Evolutionary conservation across 2,329 filamentous ascomycete genomes (phyloP).

Genomic region (Didymella segeticola): DNA sequence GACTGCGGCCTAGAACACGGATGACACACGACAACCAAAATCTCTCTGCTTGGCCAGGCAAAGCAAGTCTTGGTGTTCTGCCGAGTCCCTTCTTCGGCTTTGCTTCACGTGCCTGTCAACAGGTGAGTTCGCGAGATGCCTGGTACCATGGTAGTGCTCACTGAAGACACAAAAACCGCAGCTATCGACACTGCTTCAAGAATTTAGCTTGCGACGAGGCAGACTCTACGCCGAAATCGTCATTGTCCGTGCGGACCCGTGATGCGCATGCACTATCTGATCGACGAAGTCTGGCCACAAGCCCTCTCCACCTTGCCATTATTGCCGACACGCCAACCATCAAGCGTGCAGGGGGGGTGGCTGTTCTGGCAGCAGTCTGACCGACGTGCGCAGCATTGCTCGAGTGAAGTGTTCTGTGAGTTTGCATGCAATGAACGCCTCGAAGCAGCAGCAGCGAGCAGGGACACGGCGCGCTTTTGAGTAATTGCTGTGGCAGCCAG

Average conservation of each 20-base stretch:
- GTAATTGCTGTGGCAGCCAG: slow-evolving; percentile 8
- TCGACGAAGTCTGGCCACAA: too few relatives aligned
- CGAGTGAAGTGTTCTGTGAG: too few relatives aligned
- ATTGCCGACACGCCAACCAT: slow-evolving; percentile 11
- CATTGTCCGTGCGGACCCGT: too few relatives aligned
- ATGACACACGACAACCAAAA: slow-evolving; percentile 16
- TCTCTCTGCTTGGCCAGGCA: slow-evolving; percentile 6
- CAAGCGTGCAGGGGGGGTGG: slow-evolving; percentile 4
- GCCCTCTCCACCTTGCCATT: slow-evolving; percentile 7
- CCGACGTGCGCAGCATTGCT: slow-evolving; percentile 6
- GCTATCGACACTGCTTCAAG: too few relatives aligned
- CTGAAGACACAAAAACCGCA: slow-evolving; percentile 2
- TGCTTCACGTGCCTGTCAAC: slow-evolving; percentile 6
- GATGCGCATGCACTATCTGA: too few relatives aligned
- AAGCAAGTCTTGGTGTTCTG: slow-evolving; percentile 5
- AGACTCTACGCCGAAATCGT: slow-evolving; percentile 12
- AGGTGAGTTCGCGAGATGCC: too few relatives aligned
- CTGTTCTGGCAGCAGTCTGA: slow-evolving; percentile 12
- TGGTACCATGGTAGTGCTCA: slow-evolving; percentile 10
- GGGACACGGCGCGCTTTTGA: background rate
- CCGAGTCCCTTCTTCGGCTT: slow-evolving; percentile 11
- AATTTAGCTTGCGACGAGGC: slow-evolving; percentile 8
- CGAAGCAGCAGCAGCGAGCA: background rate
- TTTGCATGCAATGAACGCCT: background rate
- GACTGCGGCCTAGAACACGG: slow-evolving; percentile 15